These are phyloP conservation scores for Cladosporium cucumerinum DNA, from an alignment of 2,329 filamentous ascomycete species.

Conservation along the genomic window DNA sequence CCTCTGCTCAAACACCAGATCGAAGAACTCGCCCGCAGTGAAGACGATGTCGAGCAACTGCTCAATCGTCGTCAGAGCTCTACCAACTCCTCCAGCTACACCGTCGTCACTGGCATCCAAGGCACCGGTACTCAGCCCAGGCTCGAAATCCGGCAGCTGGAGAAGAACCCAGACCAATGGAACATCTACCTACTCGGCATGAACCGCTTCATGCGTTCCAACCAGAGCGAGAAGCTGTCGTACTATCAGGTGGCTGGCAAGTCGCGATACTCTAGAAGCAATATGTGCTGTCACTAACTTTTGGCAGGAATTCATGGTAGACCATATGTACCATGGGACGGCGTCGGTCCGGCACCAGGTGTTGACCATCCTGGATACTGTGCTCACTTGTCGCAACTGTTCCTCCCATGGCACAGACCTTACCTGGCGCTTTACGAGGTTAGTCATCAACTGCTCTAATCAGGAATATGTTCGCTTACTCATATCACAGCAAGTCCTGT, in stretches of 20 bases:
- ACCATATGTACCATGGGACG: conserved; percentile 60
- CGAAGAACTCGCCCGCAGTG: conserved; percentile 18
- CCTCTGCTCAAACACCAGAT: conserved; percentile 21
- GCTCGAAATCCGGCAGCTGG: conserved; percentile 65
- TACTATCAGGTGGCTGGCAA: conserved; percentile 76
- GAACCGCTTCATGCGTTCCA: conserved; percentile 65
- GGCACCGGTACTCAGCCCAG: conserved; percentile 43
- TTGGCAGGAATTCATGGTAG: conserved; percentile 72
- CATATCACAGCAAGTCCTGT: conserved; percentile 40
- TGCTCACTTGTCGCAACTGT: conserved; percentile 70
- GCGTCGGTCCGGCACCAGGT: conserved; percentile 46
- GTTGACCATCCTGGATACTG: conserved; percentile 67
- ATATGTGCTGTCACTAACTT: not conserved
- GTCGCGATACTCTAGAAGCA: conserved; percentile 23
- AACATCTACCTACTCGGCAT: conserved; percentile 75
- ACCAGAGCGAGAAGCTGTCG: conserved; percentile 63
- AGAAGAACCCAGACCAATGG: conserved; percentile 63
- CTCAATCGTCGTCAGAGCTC: conserved; percentile 20
- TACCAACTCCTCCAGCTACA: conserved; percentile 17
- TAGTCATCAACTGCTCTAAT: conserved; percentile 1
- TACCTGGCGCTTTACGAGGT: conserved; percentile 66
- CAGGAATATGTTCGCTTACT: conserved; percentile 9
- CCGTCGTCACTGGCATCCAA: conserved; percentile 33
- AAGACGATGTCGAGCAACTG: not conserved
- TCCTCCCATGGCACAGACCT: conserved; percentile 79